Conservation (phyloP, 345 rosid species). For the Citrus hindsii region DNA sequence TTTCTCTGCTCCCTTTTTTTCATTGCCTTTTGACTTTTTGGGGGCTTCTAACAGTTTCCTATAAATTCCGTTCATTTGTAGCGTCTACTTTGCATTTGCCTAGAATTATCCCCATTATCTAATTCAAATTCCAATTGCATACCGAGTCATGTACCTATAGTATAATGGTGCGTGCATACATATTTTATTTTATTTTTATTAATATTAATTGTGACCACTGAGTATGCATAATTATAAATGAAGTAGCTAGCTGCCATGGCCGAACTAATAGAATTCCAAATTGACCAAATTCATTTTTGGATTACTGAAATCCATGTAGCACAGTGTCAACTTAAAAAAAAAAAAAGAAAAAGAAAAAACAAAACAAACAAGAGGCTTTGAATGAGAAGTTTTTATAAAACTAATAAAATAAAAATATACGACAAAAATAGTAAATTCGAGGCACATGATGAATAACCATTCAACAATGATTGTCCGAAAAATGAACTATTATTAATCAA, state of each 20-base stretch:
- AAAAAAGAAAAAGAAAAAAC: too few species aligned
- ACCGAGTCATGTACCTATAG: constrained; percentile 6
- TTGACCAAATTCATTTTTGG: neutral
- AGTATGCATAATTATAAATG: neutral
- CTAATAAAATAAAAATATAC: too few species aligned
- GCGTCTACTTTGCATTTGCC: constrained; percentile 7
- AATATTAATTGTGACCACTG: neutral
- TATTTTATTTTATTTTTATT: neutral
- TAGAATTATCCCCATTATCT: neutral
- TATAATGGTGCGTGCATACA: neutral
- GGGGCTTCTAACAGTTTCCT: constrained; percentile 1
- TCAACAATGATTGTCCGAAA: neutral
- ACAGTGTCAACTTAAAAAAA: too few species aligned
- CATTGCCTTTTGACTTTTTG: constrained; percentile 23
- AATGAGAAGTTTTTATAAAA: neutral
- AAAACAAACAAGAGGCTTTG: neutral
- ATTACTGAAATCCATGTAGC: neutral
- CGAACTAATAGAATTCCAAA: neutral
- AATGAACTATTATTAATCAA: neutral
- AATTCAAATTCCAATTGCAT: neutral
- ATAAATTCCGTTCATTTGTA: constrained; percentile 27
- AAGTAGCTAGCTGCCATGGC: neutral
- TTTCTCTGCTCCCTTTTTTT: neutral
- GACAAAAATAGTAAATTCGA: too few species aligned
- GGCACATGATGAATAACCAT: neutral